Percentiles rank a stretch among this genome's conserved stretches.
phyloP scores from a whole-genome alignment of 2,329 filamentous ascomycete species.

The Aotearoamyces nothofagi region DNA sequence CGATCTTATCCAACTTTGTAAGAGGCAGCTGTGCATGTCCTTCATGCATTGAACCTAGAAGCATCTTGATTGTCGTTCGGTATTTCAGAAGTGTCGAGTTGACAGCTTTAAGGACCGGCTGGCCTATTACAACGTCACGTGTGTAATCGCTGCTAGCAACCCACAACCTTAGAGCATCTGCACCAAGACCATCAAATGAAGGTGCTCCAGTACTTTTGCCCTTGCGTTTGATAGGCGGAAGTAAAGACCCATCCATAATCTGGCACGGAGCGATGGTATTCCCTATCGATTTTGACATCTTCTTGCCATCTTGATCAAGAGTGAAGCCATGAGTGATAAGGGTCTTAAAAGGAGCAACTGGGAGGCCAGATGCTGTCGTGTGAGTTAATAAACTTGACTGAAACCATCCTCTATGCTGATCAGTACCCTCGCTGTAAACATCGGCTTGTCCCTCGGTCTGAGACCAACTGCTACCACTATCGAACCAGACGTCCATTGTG shows the following conservation, averaged over 20 bases:
- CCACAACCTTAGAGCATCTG: constrained; percentile 83
- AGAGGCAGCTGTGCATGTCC: constrained; percentile 28
- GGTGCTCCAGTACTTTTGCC: constrained; percentile 25
- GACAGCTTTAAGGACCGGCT: constrained; percentile 59
- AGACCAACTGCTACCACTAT: constrained; percentile 90
- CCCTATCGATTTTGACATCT: constrained; percentile 96
- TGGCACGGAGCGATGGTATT: constrained; percentile 71
- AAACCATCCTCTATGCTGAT: constrained; percentile 97
- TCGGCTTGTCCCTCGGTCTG: constrained; percentile 48
- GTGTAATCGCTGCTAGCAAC: constrained; percentile 87
- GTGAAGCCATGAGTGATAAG: constrained; percentile 96
- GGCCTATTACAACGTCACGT: constrained; percentile 69
- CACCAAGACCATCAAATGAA: constrained; percentile 57
- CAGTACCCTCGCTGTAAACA: constrained; percentile 83
- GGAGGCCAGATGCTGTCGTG: constrained; percentile 28
- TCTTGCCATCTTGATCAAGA: constrained; percentile 76
- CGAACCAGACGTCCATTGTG: constrained; percentile 99
- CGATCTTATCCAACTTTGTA: constrained; percentile 55
- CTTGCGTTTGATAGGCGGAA: constrained; percentile 53
- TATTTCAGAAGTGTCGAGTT: constrained; percentile 73
- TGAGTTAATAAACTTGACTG: constrained; percentile 88
- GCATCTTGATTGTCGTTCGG: constrained; percentile 78
- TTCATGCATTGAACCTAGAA: constrained; percentile 57
- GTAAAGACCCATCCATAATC: constrained; percentile 70
- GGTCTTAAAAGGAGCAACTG: constrained; percentile 61